phyloP scores from a whole-genome alignment of 257 asterid genomes.

The Phtheirospermum japonicum region DNA sequence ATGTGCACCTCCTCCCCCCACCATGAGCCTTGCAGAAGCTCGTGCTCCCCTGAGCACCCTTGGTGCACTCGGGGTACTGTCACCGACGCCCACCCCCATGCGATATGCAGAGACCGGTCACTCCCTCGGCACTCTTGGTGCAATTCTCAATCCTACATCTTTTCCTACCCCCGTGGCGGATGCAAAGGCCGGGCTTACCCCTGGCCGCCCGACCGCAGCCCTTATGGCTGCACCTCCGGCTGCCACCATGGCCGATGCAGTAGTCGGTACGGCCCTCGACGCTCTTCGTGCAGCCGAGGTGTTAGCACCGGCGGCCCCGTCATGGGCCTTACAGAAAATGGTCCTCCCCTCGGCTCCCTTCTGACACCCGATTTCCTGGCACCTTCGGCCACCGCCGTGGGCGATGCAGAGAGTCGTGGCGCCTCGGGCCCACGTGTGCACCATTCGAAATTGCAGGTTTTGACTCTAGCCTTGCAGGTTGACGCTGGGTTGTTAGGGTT shows the following conservation, averaged over 20 bases:
- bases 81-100: not conserved
- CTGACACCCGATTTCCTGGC: not conserved
- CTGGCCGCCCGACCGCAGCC: not conserved
- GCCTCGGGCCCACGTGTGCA: not conserved
- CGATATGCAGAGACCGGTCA: not conserved
- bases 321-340: not conserved
- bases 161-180: not conserved
- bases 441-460: conserved; percentile 46
- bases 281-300: not conserved
- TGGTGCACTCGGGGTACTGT: not conserved
- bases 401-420: not conserved
- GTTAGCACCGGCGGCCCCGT: not conserved
- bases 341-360: not conserved
- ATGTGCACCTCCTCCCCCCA: not conserved
- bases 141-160: not conserved
- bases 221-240: not conserved
- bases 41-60: not conserved
- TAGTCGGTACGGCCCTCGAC: not conserved
- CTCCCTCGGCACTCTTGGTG: not conserved
- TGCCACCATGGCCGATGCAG: not conserved
- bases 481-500: conserved; percentile 20
- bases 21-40: not conserved
- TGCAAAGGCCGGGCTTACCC: not conserved
- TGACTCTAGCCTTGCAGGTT: conserved; percentile 40
- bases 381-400: not conserved